Evolutionary conservation across 805 yeast genomes (phyloP).

Genomic region (Kodamaea hsintzibuensis): DNA sequence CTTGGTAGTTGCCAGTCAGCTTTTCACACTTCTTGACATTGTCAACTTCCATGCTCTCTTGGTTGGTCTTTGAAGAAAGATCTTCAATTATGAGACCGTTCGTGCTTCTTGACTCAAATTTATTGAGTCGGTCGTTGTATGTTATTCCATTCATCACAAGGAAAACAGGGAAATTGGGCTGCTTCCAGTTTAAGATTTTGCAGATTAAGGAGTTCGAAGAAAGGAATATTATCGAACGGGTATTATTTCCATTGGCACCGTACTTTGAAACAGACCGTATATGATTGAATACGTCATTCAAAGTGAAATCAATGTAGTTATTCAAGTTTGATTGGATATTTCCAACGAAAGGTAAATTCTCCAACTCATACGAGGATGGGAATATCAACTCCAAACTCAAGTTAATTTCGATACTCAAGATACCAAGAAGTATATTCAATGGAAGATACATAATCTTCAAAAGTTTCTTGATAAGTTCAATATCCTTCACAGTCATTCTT

Average conservation of each 20-base stretch:
- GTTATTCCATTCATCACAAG: conserved; percentile 74
- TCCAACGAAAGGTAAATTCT: conserved; percentile 39
- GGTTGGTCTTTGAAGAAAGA: conserved; percentile 5
- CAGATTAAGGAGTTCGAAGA: conserved; percentile 89
- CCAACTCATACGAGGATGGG: conserved; percentile 58
- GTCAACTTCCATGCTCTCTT: conserved; percentile 15
- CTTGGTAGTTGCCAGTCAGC: conserved; percentile 40
- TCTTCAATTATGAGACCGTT: conserved; percentile 40
- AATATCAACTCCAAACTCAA: conserved; percentile 73
- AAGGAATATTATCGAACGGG: conserved; percentile 77
- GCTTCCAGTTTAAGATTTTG: conserved; percentile 95
- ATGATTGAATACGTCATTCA: conserved; percentile 74
- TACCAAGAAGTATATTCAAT: conserved; percentile 55
- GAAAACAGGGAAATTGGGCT: conserved; percentile 95
- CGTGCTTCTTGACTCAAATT: conserved; percentile 41
- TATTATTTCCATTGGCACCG: conserved; percentile 15
- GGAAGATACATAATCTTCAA: conserved; percentile 55
- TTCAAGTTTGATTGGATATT: conserved; percentile 58
- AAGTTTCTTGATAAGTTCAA: conserved; percentile 42
- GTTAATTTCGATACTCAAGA: conserved; percentile 60
- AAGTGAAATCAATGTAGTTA: conserved; percentile 69
- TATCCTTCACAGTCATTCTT: conserved; percentile 36
- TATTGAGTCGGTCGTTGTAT: conserved; percentile 23
- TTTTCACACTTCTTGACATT: conserved; percentile 31
- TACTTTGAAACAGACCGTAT: conserved; percentile 49